A percentile compares a stretch with the other conserved stretches of the same genome.
These are phyloP conservation scores for Boletellus ananas DNA, from an alignment of 768 basidiomycete species.

Conservation along the genomic window DNA sequence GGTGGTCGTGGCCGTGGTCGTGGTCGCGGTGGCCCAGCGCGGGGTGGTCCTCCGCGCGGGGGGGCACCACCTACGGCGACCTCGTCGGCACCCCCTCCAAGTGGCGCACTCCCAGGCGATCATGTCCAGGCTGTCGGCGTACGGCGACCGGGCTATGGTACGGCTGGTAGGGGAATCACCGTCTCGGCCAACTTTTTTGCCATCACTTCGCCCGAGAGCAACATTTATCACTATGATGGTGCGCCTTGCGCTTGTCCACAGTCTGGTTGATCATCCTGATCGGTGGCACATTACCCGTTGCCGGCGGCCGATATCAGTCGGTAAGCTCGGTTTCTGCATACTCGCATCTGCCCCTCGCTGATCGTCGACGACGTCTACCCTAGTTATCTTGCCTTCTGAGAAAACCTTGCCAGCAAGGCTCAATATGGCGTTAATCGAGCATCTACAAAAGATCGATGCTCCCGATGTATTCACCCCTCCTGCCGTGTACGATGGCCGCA, in stretches of 20 bases:
- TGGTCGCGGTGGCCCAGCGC: constrained; percentile 25
- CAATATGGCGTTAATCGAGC: constrained; percentile 67
- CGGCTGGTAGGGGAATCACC: constrained; percentile 43
- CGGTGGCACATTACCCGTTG: constrained; percentile 1
- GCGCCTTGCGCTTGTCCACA: constrained; percentile 33
- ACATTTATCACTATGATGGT: constrained; percentile 82
- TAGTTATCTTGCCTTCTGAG: constrained; percentile 66
- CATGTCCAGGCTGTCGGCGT: constrained; percentile 61
- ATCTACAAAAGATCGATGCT: constrained; percentile 54
- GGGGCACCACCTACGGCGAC: constrained; percentile 18
- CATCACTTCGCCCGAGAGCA: constrained; percentile 54
- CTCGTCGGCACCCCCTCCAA: constrained; percentile 31
- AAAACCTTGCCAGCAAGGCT: constrained; percentile 62
- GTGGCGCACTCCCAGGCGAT: constrained; percentile 26
- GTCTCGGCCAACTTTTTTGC: constrained; percentile 61
- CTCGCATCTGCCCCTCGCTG: constrained; percentile 2
- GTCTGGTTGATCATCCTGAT: constrained; percentile 20
- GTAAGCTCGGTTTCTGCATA: constrained; percentile 4
- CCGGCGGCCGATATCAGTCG: constrained; percentile 15
- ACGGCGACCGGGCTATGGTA: constrained; percentile 61
- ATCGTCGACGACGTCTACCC: constrained; percentile 8
- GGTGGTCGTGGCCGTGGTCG: constrained; percentile 17
- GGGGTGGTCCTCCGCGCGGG: constrained; percentile 30
- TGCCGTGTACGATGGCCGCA: constrained; percentile 75
- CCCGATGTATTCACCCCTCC: constrained; percentile 69